Evolutionary conservation across 2,329 filamentous ascomycete species (phyloP).

Genomic region (Stenocarpella maydis): DNA sequence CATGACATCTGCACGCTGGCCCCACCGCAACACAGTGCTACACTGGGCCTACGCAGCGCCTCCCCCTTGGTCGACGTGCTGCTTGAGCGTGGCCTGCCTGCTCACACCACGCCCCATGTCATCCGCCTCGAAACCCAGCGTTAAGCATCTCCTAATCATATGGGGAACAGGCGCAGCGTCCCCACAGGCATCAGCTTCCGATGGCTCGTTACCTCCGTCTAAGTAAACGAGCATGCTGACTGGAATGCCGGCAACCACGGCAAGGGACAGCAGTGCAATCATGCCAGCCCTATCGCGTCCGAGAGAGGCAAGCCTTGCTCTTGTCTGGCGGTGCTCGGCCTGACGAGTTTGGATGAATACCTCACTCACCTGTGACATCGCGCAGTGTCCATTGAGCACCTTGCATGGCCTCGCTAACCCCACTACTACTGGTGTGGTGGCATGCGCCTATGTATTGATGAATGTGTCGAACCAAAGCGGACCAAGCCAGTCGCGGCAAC

Average conservation of each 20-base stretch:
- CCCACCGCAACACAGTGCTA: constrained; percentile 30
- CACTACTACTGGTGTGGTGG: constrained; percentile 12
- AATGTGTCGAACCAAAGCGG: background rate
- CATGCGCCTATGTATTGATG: constrained; percentile 17
- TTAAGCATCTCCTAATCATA: constrained; percentile 12
- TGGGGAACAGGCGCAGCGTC: constrained; percentile 24
- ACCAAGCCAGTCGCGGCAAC: constrained; percentile 14
- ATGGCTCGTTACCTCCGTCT: constrained; percentile 23
- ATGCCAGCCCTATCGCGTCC: constrained; percentile 12
- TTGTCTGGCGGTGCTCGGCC: background rate
- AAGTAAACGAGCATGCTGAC: background rate
- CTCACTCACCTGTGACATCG: background rate
- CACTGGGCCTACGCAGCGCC: background rate
- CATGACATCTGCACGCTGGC: constrained; percentile 30
- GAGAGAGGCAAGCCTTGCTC: background rate
- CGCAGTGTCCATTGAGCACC: constrained; percentile 10
- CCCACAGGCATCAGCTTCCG: background rate
- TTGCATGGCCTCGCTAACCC: constrained; percentile 7
- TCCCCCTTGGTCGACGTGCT: background rate
- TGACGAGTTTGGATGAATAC: background rate
- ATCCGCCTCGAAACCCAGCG: constrained; percentile 4
- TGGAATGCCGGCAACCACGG: background rate
- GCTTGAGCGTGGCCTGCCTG: constrained; percentile 12
- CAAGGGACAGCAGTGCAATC: background rate
- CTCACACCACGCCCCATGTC: constrained; percentile 16